These are phyloP conservation scores for Starmerella potacharoeniae DNA, from an alignment of 805 yeast genomes.

Conservation along the genomic window DNA sequence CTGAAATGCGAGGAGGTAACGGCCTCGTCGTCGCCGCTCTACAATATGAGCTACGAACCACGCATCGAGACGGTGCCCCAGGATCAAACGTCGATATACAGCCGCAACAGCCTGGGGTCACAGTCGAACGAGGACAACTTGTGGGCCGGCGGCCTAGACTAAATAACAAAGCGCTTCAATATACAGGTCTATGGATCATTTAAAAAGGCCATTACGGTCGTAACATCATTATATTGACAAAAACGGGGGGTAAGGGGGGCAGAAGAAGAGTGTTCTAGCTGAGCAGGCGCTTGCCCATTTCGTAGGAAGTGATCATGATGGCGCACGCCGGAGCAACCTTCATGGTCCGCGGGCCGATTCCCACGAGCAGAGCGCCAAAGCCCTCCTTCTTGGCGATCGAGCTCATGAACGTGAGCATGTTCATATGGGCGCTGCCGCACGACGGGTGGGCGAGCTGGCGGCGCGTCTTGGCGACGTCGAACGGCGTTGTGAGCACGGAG, in stretches of 20 bases:
- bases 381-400: constrained; percentile 67
- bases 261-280: neutral
- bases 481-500: constrained; percentile 82
- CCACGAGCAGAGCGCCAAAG: constrained; percentile 69
- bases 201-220: constrained; percentile 1
- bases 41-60: neutral
- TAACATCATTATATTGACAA: neutral
- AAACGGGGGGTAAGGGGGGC: neutral
- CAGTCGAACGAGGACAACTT: neutral
- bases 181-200: neutral
- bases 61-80: neutral
- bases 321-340: constrained; percentile 98
- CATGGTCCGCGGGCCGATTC: constrained; percentile 71
- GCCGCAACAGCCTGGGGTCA: neutral
- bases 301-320: constrained; percentile 93
- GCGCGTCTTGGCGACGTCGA: constrained; percentile 94
- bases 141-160: neutral
- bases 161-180: neutral
- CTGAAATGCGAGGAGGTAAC: neutral
- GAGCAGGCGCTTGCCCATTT: constrained; percentile 61
- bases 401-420: constrained; percentile 59
- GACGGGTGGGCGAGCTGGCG: constrained; percentile 50
- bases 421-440: constrained; percentile 22
- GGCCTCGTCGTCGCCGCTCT: neutral
- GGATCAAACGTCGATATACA: neutral